Conservation (phyloP, 257 asterid species). For the Petrea volubilis region DNA sequence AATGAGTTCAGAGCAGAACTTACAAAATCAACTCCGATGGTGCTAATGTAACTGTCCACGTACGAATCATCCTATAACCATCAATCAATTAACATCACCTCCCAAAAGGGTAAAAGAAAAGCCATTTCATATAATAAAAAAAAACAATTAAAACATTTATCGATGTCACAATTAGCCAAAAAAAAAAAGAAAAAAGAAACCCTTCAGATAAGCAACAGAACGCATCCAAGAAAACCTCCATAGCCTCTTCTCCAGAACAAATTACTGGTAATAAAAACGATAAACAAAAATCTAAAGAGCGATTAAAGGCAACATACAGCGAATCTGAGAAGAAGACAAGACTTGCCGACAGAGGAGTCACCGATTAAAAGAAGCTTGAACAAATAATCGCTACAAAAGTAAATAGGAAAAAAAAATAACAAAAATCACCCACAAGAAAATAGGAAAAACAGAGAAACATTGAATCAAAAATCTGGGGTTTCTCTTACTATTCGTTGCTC, state of each 20-base stretch:
- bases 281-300: neutral
- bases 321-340: slow-evolving; percentile 65
- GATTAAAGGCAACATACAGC: slow-evolving; percentile 37
- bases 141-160: neutral
- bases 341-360: slow-evolving; percentile 62
- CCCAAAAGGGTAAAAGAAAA: neutral
- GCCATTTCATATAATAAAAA: slow-evolving; percentile 15
- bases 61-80: slow-evolving; percentile 93
- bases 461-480: neutral
- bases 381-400: slow-evolving; percentile 46
- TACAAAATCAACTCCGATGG: slow-evolving; percentile 98
- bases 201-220: neutral
- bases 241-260: neutral
- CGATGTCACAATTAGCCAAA: neutral
- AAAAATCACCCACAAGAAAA: neutral
- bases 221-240: neutral
- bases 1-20: slow-evolving; percentile 23
- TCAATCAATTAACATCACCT: slow-evolving; percentile 19
- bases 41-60: slow-evolving; percentile 99
- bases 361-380: slow-evolving; percentile 65
- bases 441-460: neutral
- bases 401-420: neutral
- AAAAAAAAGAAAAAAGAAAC: neutral
- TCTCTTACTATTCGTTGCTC: slow-evolving; percentile 51
- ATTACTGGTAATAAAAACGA: neutral